Evolutionary conservation across 2,329 filamentous ascomycete species (phyloP).

Genomic region (Uncinocarpus reesii): DNA sequence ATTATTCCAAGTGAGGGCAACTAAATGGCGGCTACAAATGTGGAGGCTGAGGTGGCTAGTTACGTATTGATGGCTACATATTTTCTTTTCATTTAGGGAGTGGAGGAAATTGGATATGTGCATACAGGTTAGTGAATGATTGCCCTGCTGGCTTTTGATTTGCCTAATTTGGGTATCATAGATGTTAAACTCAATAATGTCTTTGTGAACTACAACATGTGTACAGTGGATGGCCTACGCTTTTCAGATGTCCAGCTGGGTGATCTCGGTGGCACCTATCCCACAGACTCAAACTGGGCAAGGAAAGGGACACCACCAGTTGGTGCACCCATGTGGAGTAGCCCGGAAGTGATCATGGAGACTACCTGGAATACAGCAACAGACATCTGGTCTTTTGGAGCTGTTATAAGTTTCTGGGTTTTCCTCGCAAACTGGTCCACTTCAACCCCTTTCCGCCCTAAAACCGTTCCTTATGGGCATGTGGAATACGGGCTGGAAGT

Average conservation of each 20-base stretch:
- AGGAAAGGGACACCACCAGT: constrained; percentile 14
- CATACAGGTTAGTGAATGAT: too few relatives aligned
- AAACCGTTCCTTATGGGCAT: constrained; percentile 17
- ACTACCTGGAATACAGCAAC: constrained; percentile 18
- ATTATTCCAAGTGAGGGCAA: background rate
- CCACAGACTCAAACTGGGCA: constrained; percentile 14
- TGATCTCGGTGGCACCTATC: constrained; percentile 18
- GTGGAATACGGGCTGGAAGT: constrained; percentile 19
- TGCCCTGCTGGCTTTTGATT: too few relatives aligned
- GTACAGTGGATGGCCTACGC: constrained; percentile 8
- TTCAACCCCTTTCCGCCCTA: too few relatives aligned
- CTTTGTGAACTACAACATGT: constrained; percentile 17
- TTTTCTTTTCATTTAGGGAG: too few relatives aligned
- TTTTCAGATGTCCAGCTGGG: constrained; percentile 19
- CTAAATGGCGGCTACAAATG: background rate
- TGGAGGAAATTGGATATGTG: too few relatives aligned
- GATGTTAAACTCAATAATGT: constrained; percentile 20
- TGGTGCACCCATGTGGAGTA: constrained; percentile 18
- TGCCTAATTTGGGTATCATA: too few relatives aligned
- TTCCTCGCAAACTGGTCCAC: constrained; percentile 15
- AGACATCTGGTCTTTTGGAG: constrained; percentile 21
- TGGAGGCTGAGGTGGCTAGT: too few relatives aligned
- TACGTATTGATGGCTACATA: too few relatives aligned
- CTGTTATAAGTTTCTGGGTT: constrained; percentile 13
- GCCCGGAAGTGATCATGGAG: constrained; percentile 19